Evolutionary conservation across 2,329 filamentous ascomycete genomes (phyloP).

Genomic region (Calonectria leucothoes): DNA sequence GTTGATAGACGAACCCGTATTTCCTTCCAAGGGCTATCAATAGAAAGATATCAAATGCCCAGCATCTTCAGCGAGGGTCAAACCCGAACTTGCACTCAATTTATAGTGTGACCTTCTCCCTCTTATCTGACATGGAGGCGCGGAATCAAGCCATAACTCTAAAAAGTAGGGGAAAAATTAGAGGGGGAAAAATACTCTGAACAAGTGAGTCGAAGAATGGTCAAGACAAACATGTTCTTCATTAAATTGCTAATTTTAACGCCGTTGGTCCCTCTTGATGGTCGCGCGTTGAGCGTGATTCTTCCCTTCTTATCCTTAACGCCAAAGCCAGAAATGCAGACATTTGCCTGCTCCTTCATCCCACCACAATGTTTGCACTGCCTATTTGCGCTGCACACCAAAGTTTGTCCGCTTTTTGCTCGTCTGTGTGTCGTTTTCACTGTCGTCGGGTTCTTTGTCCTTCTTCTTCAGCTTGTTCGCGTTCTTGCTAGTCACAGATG

Average conservation of each 20-base stretch:
- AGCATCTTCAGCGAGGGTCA: no score
- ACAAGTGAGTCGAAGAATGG: no score
- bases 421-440: conserved; percentile 67
- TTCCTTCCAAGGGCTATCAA: accelerated
- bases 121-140: background rate
- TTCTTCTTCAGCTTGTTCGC: conserved; percentile 66
- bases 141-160: background rate
- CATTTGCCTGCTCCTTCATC: background rate
- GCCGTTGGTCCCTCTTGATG: background rate
- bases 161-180: no score
- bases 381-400: conserved; percentile 63
- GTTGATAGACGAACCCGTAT: background rate
- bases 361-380: background rate
- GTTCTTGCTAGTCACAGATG: conserved; percentile 60
- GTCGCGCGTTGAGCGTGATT: background rate
- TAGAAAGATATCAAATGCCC: background rate
- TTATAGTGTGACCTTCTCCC: background rate
- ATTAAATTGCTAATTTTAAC: background rate
- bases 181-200: no score
- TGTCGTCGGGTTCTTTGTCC: conserved; percentile 66
- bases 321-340: conserved; percentile 2
- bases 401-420: conserved; percentile 69
- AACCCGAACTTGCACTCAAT: background rate
- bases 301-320: conserved; percentile 5
- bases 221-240: background rate